phyloP scores from a whole-genome alignment of 2,329 filamentous ascomycete genomes.

The Xylariaceae sp. region DNA sequence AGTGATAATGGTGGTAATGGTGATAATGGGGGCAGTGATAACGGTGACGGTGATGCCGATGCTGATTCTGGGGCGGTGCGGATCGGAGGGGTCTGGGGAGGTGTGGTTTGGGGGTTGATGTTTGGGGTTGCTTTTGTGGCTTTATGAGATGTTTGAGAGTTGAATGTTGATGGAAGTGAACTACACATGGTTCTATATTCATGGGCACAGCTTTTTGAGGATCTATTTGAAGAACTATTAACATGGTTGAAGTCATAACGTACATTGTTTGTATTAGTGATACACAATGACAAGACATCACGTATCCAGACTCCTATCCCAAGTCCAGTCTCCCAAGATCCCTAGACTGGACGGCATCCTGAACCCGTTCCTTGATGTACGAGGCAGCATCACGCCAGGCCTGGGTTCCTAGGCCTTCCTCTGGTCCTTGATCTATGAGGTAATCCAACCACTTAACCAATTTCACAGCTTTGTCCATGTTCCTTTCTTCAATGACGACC shows the following conservation, averaged over 20 bases:
- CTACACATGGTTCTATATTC: neutral
- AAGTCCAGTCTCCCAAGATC: constrained; percentile 54
- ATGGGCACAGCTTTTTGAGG: neutral
- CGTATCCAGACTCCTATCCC: constrained; percentile 1
- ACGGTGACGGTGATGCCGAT: neutral
- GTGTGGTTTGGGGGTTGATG: neutral
- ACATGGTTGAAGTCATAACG: too few species aligned
- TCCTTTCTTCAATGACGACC: constrained; percentile 69
- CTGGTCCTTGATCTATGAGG: constrained; percentile 44
- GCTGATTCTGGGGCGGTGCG: neutral
- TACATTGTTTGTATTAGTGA: neutral
- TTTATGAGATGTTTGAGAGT: neutral
- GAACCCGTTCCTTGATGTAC: constrained; percentile 46
- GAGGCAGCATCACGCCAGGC: constrained; percentile 44
- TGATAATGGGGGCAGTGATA: too few species aligned
- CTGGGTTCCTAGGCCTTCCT: constrained; percentile 33
- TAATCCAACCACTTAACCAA: constrained; percentile 64
- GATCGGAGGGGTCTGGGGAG: neutral
- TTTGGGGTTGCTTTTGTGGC: constrained; percentile 4
- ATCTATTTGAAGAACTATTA: too few species aligned
- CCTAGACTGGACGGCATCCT: constrained; percentile 49
- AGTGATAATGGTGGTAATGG: too few species aligned
- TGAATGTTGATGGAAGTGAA: neutral
- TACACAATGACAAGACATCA: neutral
- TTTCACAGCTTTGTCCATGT: constrained; percentile 68